phyloP scores from a whole-genome alignment of 2,329 filamentous ascomycete species.

The Sarocladium brachiariae region DNA sequence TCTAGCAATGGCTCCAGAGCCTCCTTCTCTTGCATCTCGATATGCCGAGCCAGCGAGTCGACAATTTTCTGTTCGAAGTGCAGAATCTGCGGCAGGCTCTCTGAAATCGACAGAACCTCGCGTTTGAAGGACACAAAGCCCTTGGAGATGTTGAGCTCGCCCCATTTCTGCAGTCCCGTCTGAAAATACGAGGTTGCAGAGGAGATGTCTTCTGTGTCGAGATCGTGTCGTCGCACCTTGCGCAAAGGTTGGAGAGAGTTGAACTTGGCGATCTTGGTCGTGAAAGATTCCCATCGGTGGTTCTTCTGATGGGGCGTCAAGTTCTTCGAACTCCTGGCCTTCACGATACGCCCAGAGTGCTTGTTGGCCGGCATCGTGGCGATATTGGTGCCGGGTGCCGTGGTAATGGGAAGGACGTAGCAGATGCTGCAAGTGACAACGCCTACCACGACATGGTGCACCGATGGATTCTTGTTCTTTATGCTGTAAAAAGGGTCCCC shows the following conservation, averaged over 20 bases:
- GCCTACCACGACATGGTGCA: neutral
- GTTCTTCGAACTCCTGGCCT: conserved; percentile 62
- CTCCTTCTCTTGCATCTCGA: conserved; percentile 69
- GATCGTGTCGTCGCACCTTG: conserved; percentile 75
- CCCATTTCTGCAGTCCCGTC: conserved; percentile 78
- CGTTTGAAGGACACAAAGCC: conserved; percentile 72
- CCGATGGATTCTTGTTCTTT: conserved; percentile 2
- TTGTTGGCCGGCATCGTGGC: conserved; percentile 50
- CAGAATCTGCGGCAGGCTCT: conserved; percentile 86
- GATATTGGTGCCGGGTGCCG: conserved; percentile 19
- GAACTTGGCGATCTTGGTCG: conserved; percentile 80
- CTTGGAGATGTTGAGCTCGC: conserved; percentile 82
- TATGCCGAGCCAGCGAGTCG: conserved; percentile 66
- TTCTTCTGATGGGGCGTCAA: conserved; percentile 71
- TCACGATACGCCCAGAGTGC: conserved; percentile 60
- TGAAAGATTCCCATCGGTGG: conserved; percentile 88
- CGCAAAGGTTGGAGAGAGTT: conserved; percentile 87
- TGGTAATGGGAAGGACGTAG: conserved; percentile 11
- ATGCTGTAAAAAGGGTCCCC: conserved; percentile 13
- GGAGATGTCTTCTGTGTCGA: conserved; percentile 71
- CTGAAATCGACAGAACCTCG: conserved; percentile 69
- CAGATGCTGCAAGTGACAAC: conserved; percentile 10
- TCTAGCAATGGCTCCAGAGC: conserved; percentile 81
- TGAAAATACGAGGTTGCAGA: conserved; percentile 81
- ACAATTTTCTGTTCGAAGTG: conserved; percentile 86